Evolutionary conservation across 352 stramenopile genomes (phyloP).

Genomic region (Phytopythium aichiense): DNA sequence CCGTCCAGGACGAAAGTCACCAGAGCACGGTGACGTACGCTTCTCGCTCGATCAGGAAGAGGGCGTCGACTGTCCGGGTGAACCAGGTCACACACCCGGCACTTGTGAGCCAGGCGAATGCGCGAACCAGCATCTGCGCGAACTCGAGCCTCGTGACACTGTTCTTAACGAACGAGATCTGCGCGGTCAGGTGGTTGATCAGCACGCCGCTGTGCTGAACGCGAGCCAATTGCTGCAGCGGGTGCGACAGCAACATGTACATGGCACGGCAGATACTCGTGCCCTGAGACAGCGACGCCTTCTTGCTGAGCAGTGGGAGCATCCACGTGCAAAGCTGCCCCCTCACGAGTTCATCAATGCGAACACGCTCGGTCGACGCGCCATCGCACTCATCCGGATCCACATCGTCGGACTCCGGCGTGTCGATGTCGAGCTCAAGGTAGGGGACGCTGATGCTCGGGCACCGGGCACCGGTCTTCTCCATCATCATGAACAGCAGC

Average conservation of each 20-base stretch:
- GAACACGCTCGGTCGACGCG: slow-evolving; percentile 40
- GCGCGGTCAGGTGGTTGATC: slow-evolving; percentile 52
- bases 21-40: slow-evolving; percentile 25
- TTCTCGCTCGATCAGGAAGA: slow-evolving; percentile 61
- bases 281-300: slow-evolving; percentile 47
- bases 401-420: slow-evolving; percentile 11
- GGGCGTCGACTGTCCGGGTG: slow-evolving; percentile 43
- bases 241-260: slow-evolving; percentile 67
- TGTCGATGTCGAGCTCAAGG: slow-evolving; percentile 57
- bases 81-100: slow-evolving; percentile 45
- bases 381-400: slow-evolving; percentile 46
- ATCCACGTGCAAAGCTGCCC: slow-evolving; percentile 54
- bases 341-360: slow-evolving; percentile 50
- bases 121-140: slow-evolving; percentile 47
- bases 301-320: slow-evolving; percentile 39
- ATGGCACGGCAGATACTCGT: slow-evolving; percentile 48
- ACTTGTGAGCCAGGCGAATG: slow-evolving; percentile 50
- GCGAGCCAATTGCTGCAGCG: slow-evolving; percentile 52
- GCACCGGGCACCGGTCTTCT: slow-evolving; percentile 57
- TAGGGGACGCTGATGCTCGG: slow-evolving; percentile 65
- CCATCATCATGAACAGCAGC: slow-evolving; percentile 85
- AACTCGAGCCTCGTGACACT: slow-evolving; percentile 42
- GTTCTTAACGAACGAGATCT: slow-evolving; percentile 56
- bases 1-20: neutral
- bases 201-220: slow-evolving; percentile 36